Evolutionary conservation across 2,329 filamentous ascomycete genomes (phyloP).

Genomic region (Hypomyces rosellus): DNA sequence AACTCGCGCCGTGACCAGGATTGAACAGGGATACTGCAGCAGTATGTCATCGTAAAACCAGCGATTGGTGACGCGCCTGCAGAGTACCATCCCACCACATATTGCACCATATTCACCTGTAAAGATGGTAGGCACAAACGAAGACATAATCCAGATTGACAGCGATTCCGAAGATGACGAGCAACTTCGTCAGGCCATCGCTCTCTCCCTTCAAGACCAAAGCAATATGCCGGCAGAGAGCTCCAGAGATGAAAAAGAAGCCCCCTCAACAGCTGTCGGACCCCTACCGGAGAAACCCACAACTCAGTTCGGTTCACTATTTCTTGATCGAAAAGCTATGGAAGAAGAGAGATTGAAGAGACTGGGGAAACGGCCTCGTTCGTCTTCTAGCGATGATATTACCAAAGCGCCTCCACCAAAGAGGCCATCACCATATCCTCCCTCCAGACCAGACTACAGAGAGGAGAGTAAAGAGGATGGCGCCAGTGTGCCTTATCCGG

Average conservation of each 20-base stretch:
- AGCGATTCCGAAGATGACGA: conserved; percentile 47
- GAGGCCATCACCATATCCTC: conserved; percentile 6
- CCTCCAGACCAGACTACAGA: not conserved
- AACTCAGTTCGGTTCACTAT: conserved; percentile 34
- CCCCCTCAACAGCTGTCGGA: not conserved
- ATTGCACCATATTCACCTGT: too few species aligned
- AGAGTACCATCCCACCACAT: too few species aligned
- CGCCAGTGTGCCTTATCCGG: conserved; percentile 35
- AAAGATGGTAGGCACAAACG: not conserved
- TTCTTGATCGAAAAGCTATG: conserved; percentile 74
- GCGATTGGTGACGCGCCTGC: too few species aligned
- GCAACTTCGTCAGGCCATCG: conserved; percentile 55
- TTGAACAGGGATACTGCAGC: too few species aligned
- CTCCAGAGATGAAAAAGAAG: not conserved
- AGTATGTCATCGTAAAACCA: too few species aligned
- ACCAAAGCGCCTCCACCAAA: conserved; percentile 25
- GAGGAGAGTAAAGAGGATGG: not conserved
- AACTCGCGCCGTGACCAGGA: too few species aligned
- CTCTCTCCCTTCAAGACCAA: conserved; percentile 43
- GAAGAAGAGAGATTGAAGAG: conserved; percentile 75
- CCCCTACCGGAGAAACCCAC: not conserved
- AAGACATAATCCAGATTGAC: conserved; percentile 19
- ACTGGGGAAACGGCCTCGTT: conserved; percentile 47
- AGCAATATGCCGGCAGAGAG: not conserved
- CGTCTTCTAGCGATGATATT: conserved; percentile 20